These are phyloP conservation scores for Ilyonectria destructans DNA, from an alignment of 2,329 filamentous ascomycete genomes.

Conservation along the genomic window DNA sequence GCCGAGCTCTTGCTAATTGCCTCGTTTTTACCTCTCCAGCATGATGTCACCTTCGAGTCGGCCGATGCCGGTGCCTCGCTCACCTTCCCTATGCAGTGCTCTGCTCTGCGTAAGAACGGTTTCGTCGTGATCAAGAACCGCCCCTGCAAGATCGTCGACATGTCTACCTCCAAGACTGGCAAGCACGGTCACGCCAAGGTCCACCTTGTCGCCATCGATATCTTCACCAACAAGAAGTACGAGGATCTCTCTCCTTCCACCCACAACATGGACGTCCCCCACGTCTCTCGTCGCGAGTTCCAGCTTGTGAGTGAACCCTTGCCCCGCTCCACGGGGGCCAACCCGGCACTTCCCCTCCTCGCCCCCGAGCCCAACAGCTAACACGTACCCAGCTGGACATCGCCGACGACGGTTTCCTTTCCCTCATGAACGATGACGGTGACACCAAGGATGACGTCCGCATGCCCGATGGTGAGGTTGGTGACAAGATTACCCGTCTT, in stretches of 20 bases:
- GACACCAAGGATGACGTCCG: slow-evolving; percentile 95
- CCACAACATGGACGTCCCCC: slow-evolving; percentile 98
- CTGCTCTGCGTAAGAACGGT: slow-evolving; percentile 99
- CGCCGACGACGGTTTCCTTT: slow-evolving; percentile 94
- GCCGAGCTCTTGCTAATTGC: slow-evolving; percentile 43
- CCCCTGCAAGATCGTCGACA: slow-evolving; percentile 99
- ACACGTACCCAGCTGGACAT: slow-evolving; percentile 81
- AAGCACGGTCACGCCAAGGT: slow-evolving; percentile 99
- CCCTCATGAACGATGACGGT: slow-evolving; percentile 91
- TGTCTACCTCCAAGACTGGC: slow-evolving; percentile 99
- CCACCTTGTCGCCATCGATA: slow-evolving; percentile 97
- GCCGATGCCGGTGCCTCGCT: slow-evolving; percentile 95
- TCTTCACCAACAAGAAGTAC: slow-evolving; percentile 99
- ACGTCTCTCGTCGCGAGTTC: slow-evolving; percentile 92
- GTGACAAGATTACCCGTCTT: slow-evolving; percentile 87
- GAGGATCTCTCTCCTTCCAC: slow-evolving; percentile 99
- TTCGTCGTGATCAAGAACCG: slow-evolving; percentile 98
- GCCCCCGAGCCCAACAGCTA: slow-evolving; percentile 33
- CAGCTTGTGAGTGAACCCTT: slow-evolving; percentile 82
- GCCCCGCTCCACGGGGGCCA: slow-evolving; percentile 44
- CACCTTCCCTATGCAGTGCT: slow-evolving; percentile 99
- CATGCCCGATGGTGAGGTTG: slow-evolving; percentile 90
- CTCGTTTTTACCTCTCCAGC: slow-evolving; percentile 59
- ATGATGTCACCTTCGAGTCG: slow-evolving; percentile 86
- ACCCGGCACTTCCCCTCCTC: slow-evolving; percentile 31